Conservation (phyloP, 441 rosid species). For the Adansonia rubrostipa region DNA sequence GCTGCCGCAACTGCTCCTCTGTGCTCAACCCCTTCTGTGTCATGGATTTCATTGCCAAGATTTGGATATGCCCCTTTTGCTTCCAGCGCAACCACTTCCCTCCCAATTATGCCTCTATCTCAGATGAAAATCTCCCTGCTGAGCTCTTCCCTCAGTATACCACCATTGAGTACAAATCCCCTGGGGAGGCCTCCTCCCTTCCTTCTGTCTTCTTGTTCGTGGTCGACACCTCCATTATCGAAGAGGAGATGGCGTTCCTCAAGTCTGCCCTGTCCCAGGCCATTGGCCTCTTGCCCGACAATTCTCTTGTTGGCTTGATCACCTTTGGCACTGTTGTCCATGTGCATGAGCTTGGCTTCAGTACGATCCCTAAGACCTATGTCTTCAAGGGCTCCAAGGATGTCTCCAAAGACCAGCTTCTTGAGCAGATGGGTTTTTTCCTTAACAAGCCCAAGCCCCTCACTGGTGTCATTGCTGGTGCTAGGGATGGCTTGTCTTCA, state of each 20-base stretch:
- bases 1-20: conserved; percentile 87
- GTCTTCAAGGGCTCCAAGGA: conserved; percentile 85
- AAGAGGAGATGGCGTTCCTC: conserved; percentile 79
- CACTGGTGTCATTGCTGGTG: conserved; percentile 82
- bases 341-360: conserved; percentile 85
- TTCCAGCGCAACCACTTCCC: conserved; percentile 87
- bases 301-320: conserved; percentile 68
- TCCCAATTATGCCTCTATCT: conserved; percentile 65
- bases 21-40: conserved; percentile 81
- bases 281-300: conserved; percentile 67
- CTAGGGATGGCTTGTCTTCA: conserved; percentile 78
- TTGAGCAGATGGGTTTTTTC: conserved; percentile 81
- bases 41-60: conserved; percentile 75
- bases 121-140: conserved; percentile 76
- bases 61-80: conserved; percentile 93
- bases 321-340: conserved; percentile 48
- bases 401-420: conserved; percentile 72
- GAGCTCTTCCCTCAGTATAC: conserved; percentile 89
- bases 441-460: conserved; percentile 75
- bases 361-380: conserved; percentile 69
- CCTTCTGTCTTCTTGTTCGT: conserved; percentile 80
- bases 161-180: conserved; percentile 75
- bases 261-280: conserved; percentile 83
- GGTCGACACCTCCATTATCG: conserved; percentile 78
- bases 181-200: conserved; percentile 40